phyloP scores from a whole-genome alignment of 192 early-diverging fungal species.

The Gamsiella multidivaricata region DNA sequence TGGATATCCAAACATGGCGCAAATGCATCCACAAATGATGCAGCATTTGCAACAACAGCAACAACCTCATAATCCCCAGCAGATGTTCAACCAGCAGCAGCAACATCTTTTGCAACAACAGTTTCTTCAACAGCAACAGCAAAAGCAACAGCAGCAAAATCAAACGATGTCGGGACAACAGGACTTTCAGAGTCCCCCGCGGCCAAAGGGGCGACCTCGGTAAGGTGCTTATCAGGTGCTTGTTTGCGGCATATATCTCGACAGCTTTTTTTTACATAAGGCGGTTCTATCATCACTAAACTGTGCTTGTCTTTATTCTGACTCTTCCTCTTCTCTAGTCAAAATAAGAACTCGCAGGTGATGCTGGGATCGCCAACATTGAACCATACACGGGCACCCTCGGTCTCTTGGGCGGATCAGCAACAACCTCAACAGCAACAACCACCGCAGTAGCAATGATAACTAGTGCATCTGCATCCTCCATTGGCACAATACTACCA shows the following conservation, averaged over 20 bases:
- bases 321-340: constrained; percentile 5
- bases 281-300: not conserved
- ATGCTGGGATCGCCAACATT: constrained; percentile 37
- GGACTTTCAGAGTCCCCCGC: constrained; percentile 40
- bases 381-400: constrained; percentile 31
- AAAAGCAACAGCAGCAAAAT: constrained; percentile 28
- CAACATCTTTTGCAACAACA: constrained; percentile 31
- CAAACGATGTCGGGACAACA: constrained; percentile 44
- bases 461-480: too few species aligned
- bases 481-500: too few species aligned
- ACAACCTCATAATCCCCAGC: constrained; percentile 23
- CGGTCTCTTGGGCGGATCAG: constrained; percentile 49
- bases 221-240: constrained; percentile 9
- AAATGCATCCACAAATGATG: constrained; percentile 47
- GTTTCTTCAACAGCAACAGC: constrained; percentile 15
- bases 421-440: constrained; percentile 31
- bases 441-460: not conserved
- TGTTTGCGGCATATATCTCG: too few species aligned
- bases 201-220: constrained; percentile 53
- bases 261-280: not conserved
- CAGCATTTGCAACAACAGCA: constrained; percentile 39
- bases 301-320: not conserved
- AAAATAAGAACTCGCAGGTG: constrained; percentile 39
- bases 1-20: constrained; percentile 29
- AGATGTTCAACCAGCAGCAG: constrained; percentile 16